Evolutionary conservation across 306 rosid genomes (phyloP).

Genomic region (Rosa lucieae): DNA sequence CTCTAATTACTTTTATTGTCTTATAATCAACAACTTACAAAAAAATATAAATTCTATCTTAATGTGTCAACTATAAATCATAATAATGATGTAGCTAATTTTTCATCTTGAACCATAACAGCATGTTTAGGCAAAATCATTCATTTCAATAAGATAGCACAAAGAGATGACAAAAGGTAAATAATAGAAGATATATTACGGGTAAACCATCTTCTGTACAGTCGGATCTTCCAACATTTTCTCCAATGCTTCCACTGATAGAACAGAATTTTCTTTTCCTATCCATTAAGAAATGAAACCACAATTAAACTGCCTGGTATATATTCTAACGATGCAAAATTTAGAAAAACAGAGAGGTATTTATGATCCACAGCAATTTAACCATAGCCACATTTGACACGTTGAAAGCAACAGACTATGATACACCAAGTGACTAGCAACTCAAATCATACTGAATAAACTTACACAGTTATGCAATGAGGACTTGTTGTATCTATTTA

Average conservation of each 20-base stretch:
- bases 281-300: constrained; percentile 31
- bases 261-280: constrained; percentile 53
- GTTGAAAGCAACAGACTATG: background rate
- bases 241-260: constrained; percentile 96
- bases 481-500: background rate
- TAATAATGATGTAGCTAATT: background rate
- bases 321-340: constrained; percentile 20
- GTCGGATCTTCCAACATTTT: constrained; percentile 99
- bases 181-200: constrained; percentile 58
- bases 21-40: background rate
- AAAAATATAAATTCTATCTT: background rate
- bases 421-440: background rate
- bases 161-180: constrained; percentile 30
- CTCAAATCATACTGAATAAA: background rate
- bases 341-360: background rate
- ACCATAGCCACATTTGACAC: constrained; percentile 1
- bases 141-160: constrained; percentile 14
- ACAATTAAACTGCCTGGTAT: constrained; percentile 22
- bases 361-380: background rate
- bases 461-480: background rate
- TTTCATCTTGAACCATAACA: background rate
- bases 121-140: constrained; percentile 2
- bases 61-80: background rate
- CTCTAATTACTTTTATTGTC: background rate
- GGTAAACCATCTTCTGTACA: constrained; percentile 97